A percentile compares a stretch with the other conserved stretches of the same genome.
phyloP scores from a whole-genome alignment of 2,329 filamentous ascomycete species.

The Lasiodiplodia citricola region DNA sequence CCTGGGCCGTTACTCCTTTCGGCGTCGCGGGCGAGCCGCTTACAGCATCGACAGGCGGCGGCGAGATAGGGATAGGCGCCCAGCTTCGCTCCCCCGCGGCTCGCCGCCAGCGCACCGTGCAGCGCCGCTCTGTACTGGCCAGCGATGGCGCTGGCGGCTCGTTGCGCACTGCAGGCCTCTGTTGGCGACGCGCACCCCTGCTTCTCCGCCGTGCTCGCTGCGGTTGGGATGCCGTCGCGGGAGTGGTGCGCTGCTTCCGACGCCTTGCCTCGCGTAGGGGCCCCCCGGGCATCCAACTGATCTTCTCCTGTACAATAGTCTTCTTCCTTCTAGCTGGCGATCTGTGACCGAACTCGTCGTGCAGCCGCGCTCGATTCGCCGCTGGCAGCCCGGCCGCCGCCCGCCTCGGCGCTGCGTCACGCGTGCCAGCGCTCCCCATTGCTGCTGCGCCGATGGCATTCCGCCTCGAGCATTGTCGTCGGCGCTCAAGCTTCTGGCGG shows the following conservation, averaged over 20 bases:
- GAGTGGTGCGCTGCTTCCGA: conserved; percentile 8
- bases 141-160: background rate
- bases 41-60: background rate
- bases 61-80: conserved; percentile 19
- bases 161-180: background rate
- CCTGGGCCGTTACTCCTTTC: conserved; percentile 5
- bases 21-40: background rate
- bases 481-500: conserved; percentile 19
- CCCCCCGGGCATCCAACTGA: background rate
- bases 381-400: background rate
- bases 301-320: conserved; percentile 11
- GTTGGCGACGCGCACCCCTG: conserved; percentile 8
- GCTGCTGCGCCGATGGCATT: background rate
- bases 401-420: background rate
- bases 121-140: background rate
- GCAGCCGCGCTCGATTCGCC: background rate
- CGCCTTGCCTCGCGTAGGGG: conserved; percentile 15
- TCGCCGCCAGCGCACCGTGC: conserved; percentile 12
- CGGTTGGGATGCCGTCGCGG: conserved; percentile 5
- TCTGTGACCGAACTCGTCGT: conserved; percentile 3
- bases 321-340: conserved; percentile 14
- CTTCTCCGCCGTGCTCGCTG: background rate
- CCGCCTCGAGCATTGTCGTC: background rate
- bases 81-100: conserved; percentile 2
- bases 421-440: background rate